Conservation (phyloP, 2,329 filamentous ascomycete species). For the Fusarium annulatum region DNA sequence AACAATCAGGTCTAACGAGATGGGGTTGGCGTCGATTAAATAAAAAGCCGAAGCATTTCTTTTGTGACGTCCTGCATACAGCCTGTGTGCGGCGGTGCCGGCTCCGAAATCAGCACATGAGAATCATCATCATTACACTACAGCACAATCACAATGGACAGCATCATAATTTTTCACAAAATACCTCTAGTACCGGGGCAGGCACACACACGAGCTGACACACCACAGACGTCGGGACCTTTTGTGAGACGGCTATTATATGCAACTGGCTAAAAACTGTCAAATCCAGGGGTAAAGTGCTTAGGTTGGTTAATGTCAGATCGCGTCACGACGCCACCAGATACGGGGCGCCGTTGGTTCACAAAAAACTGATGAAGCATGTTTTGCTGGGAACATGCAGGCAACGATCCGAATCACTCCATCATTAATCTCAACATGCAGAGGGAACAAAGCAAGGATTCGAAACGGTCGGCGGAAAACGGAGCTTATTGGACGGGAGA, state of each 20-base stretch:
- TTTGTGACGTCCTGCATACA: slow-evolving; percentile 3
- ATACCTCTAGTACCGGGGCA: background rate
- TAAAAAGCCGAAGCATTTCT: background rate
- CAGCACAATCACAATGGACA: background rate
- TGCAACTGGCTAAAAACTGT: slow-evolving; percentile 21
- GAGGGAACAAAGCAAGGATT: background rate
- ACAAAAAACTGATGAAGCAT: background rate
- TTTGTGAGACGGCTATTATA: slow-evolving; percentile 6
- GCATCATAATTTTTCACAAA: background rate
- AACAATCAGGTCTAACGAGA: background rate
- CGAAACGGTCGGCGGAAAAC: background rate
- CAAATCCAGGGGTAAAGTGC: slow-evolving; percentile 10
- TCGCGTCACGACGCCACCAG: background rate
- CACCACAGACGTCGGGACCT: background rate
- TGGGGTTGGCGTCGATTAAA: slow-evolving; percentile 29
- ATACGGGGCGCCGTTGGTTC: background rate
- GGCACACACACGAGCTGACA: background rate
- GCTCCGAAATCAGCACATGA: background rate
- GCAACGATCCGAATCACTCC: background rate
- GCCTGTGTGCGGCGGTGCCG: background rate
- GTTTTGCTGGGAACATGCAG: background rate
- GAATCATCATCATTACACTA: background rate
- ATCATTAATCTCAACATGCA: background rate
- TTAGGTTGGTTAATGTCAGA: background rate
- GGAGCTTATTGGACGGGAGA: background rate